phyloP scores from a whole-genome alignment of 345 rosid genomes.

The Eucalyptus marginata region DNA sequence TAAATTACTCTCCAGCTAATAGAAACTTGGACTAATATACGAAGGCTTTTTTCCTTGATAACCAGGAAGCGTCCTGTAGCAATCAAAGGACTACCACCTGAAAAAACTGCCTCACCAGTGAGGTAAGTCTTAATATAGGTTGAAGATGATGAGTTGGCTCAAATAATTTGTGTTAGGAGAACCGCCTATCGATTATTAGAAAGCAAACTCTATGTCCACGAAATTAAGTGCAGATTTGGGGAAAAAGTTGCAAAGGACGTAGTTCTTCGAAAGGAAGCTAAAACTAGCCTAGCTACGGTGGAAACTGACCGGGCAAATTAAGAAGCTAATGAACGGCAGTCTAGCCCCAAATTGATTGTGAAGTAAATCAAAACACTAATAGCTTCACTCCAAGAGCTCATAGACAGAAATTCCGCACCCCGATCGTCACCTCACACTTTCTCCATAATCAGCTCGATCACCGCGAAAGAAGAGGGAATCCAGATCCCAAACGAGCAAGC shows the following conservation, averaged over 20 bases:
- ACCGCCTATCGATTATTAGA: not conserved
- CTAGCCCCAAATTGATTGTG: not conserved
- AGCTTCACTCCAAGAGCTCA: not conserved
- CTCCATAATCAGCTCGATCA: not conserved
- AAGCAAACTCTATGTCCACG: not conserved
- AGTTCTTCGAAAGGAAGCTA: not conserved
- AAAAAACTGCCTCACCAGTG: not conserved
- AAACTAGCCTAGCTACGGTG: not conserved
- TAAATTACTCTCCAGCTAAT: not conserved
- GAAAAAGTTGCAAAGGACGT: not conserved
- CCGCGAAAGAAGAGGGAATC: not conserved
- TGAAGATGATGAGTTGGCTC: not conserved
- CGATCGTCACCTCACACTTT: not conserved
- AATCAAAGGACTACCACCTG: not conserved
- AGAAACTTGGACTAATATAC: not conserved
- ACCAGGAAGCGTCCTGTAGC: not conserved
- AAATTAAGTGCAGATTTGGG: not conserved
- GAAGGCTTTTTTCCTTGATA: not conserved
- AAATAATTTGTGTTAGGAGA: not conserved
- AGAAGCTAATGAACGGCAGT: not conserved
- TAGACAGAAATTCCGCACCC: not conserved
- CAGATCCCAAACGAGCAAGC: not conserved
- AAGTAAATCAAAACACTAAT: not conserved
- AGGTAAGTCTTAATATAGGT: not conserved
- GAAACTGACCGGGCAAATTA: not conserved